Conservation (phyloP, 768 basidiomycete species). For the Rhodotorula paludigena region DNA sequence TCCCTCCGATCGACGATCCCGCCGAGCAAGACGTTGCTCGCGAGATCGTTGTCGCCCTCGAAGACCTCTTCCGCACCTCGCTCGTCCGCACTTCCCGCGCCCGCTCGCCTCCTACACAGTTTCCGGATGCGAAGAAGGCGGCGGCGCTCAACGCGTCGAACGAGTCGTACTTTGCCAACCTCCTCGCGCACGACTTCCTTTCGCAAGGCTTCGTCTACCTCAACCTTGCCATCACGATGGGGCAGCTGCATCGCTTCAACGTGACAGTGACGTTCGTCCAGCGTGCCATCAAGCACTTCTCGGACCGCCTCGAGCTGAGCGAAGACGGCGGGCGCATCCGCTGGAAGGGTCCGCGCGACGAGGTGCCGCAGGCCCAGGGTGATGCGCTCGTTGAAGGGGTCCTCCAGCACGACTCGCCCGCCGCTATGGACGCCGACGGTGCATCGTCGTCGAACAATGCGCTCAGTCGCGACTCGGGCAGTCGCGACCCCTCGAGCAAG, state of each 20-base stretch:
- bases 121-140: no score
- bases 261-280: slow-evolving; percentile 35
- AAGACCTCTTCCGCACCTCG: slow-evolving; percentile 30
- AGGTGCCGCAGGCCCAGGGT: no score
- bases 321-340: slow-evolving; percentile 23
- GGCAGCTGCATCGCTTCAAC: slow-evolving; percentile 22
- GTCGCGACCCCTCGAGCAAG: not conserved
- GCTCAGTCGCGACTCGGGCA: not conserved
- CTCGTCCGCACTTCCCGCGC: not conserved
- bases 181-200: slow-evolving; percentile 34
- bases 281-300: slow-evolving; percentile 22
- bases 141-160: slow-evolving; percentile 4
- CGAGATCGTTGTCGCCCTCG: slow-evolving; percentile 25
- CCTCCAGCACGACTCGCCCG: not conserved
- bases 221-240: slow-evolving; percentile 38
- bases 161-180: slow-evolving; percentile 34
- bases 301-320: slow-evolving; percentile 27
- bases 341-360: slow-evolving; percentile 5
- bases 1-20: not conserved
- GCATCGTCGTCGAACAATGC: not conserved
- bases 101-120: not conserved
- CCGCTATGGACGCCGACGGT: not conserved
- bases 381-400: no score
- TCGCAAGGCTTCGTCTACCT: slow-evolving; percentile 36
- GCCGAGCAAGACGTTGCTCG: slow-evolving; percentile 1